phyloP scores from a whole-genome alignment of 345 rosid genomes.

The Hypericum androsaemum region DNA sequence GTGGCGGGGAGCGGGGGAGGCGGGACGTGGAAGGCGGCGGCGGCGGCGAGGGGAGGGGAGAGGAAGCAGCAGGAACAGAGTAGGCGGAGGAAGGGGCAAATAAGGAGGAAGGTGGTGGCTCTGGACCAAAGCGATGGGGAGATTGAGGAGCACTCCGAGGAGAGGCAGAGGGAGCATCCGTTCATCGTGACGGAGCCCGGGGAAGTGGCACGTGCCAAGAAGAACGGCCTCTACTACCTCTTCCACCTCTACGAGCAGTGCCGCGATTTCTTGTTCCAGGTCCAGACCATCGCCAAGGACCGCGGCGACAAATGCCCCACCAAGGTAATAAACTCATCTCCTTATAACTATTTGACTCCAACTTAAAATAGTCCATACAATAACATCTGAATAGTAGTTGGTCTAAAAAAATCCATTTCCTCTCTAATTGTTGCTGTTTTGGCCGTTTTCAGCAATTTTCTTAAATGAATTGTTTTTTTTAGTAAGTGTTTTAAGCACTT shows the following conservation, averaged over 20 bases:
- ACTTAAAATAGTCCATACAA: too few species aligned
- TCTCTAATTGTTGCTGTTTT: too few species aligned
- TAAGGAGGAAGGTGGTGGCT: constrained; percentile 33
- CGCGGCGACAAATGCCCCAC: constrained; percentile 98
- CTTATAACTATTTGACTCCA: too few species aligned
- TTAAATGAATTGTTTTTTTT: neutral
- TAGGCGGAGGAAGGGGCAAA: constrained; percentile 33
- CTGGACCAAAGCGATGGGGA: constrained; percentile 15
- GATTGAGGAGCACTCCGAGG: constrained; percentile 33
- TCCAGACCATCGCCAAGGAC: constrained; percentile 83
- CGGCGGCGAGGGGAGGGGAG: constrained; percentile 22
- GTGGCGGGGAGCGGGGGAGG: constrained; percentile 55
- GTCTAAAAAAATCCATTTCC: too few species aligned
- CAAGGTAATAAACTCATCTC: constrained; percentile 66
- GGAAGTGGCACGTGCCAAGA: constrained; percentile 98
- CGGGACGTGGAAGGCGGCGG: constrained; percentile 39
- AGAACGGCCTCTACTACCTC: constrained; percentile 97
- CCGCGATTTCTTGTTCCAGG: constrained; percentile 87
- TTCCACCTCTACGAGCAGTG: constrained; percentile 97
- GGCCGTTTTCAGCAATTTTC: too few species aligned
- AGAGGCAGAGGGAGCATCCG: constrained; percentile 96
- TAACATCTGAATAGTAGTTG: too few species aligned
- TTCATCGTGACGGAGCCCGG: constrained; percentile 99
- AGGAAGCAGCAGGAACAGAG: constrained; percentile 34
- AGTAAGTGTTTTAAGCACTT: too few species aligned